These are phyloP conservation scores for Ophryocystis elektroscirrha DNA, from an alignment of 169 alveolate genomes.

Conservation along the genomic window DNA sequence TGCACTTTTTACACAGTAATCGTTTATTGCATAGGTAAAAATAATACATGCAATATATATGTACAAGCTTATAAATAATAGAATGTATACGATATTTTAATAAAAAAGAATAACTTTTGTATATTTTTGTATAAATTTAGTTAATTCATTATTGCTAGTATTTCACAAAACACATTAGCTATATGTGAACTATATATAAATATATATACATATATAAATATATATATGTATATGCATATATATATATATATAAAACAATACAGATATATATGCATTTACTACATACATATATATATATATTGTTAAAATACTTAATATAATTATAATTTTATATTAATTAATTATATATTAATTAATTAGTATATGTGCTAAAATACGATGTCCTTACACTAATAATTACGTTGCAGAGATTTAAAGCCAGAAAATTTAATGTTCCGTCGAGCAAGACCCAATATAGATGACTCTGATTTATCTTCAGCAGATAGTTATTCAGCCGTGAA, in stretches of 20 bases:
- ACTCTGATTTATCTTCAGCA: too few relatives aligned
- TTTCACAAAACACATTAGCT: not conserved
- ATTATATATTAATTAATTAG: not conserved
- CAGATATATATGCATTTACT: too few relatives aligned
- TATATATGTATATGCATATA: not conserved
- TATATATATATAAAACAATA: not conserved
- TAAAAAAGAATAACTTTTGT: not conserved
- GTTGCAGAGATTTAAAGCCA: conserved; percentile 31
- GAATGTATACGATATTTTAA: too few relatives aligned
- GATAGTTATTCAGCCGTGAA: not conserved
- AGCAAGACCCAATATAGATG: conserved; percentile 12
- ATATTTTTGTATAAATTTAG: not conserved
- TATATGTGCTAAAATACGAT: not conserved
- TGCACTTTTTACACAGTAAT: conserved; percentile 43
- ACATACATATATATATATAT: too few relatives aligned
- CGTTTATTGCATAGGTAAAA: conserved; percentile 28
- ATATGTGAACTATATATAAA: too few relatives aligned
- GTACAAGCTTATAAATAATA: too few relatives aligned
- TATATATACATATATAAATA: too few relatives aligned
- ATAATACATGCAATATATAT: not conserved
- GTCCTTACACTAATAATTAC: not conserved
- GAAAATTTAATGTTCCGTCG: conserved; percentile 33
- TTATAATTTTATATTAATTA: not conserved
- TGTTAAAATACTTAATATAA: not conserved
- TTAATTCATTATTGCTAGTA: too few relatives aligned